A percentile compares a stretch with the other conserved stretches of the same genome.
Conservation (phyloP, 768 basidiomycete genomes). For the Trichaptum fuscoviolaceum region DNA sequence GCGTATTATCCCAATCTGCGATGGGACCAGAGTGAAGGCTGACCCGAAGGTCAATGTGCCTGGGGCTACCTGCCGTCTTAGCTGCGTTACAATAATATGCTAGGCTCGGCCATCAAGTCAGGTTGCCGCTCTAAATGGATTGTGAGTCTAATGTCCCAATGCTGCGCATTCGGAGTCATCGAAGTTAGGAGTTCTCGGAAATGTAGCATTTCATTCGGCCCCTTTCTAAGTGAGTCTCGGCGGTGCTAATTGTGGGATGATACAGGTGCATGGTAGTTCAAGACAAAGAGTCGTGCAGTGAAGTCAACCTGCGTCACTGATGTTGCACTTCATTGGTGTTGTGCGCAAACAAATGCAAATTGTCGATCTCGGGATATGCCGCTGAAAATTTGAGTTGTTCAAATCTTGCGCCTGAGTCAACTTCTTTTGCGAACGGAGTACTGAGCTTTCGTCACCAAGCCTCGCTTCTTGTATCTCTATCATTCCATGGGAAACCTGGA, state of each 20-base stretch:
- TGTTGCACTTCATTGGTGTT: too few species aligned
- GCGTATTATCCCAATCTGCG: not conserved
- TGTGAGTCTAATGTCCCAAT: not conserved
- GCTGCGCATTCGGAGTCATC: too few species aligned
- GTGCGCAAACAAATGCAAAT: not conserved
- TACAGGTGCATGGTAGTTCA: too few species aligned
- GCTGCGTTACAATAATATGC: not conserved
- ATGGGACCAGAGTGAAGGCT: not conserved
- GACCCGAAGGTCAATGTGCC: not conserved
- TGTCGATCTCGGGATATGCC: not conserved
- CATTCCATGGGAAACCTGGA: too few species aligned
- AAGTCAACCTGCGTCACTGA: too few species aligned
- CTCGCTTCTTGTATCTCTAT: too few species aligned
- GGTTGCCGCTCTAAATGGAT: not conserved
- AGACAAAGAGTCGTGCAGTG: not conserved
- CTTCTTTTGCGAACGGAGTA: too few species aligned
- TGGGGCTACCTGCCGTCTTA: not conserved
- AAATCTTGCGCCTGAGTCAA: too few species aligned
- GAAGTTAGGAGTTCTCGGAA: too few species aligned
- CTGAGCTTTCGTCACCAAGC: too few species aligned
- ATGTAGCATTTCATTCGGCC: not conserved
- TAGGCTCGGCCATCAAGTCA: not conserved
- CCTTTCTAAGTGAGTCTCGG: not conserved
- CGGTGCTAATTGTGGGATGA: not conserved
- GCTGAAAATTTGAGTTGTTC: not conserved